Evolutionary conservation across 495 filamentous ascomycete genomes (phyloP).

Genomic region (Terfezia boudieri): DNA sequence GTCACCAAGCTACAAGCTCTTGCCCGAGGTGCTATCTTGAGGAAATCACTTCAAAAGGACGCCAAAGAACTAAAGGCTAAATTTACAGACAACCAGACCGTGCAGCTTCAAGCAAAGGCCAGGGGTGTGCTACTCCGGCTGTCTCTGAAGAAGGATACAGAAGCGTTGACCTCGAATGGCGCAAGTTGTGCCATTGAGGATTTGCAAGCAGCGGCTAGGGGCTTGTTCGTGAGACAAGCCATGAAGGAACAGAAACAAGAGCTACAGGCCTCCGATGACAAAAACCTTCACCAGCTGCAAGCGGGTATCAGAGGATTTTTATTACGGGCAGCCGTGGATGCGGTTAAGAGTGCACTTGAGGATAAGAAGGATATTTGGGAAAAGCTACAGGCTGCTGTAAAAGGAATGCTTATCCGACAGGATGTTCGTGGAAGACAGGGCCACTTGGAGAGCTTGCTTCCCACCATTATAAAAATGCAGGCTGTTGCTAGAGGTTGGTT

Average conservation of each 20-base stretch:
- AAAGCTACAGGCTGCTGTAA: constrained; percentile 28
- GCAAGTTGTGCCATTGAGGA: constrained; percentile 7
- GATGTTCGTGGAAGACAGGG: constrained; percentile 23
- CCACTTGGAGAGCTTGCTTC: constrained; percentile 21
- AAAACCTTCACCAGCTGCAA: constrained; percentile 21
- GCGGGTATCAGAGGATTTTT: constrained; percentile 32
- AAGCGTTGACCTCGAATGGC: constrained; percentile 5
- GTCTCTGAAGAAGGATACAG: constrained; percentile 21
- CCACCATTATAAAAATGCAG: constrained; percentile 29
- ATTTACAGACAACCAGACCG: constrained; percentile 8
- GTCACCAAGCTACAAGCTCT: constrained; percentile 19
- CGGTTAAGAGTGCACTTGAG: constrained; percentile 23
- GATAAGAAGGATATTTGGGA: constrained; percentile 23
- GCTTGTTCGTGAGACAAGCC: constrained; percentile 25
- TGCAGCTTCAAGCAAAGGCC: constrained; percentile 14
- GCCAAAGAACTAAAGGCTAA: constrained; percentile 9
- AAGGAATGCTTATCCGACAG: constrained; percentile 28
- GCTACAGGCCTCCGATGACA: constrained; percentile 9
- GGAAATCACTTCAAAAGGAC: constrained; percentile 19
- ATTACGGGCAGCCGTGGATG: constrained; percentile 20
- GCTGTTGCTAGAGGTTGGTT: constrained; percentile 24
- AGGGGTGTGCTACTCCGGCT: constrained; percentile 25
- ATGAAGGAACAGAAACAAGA: constrained; percentile 22
- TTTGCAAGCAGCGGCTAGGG: constrained; percentile 31
- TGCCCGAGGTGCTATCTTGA: constrained; percentile 24